Evolutionary conservation across 1,284 basidiomycete genomes (phyloP).

Genomic region (Rugosomyces carneus): DNA sequence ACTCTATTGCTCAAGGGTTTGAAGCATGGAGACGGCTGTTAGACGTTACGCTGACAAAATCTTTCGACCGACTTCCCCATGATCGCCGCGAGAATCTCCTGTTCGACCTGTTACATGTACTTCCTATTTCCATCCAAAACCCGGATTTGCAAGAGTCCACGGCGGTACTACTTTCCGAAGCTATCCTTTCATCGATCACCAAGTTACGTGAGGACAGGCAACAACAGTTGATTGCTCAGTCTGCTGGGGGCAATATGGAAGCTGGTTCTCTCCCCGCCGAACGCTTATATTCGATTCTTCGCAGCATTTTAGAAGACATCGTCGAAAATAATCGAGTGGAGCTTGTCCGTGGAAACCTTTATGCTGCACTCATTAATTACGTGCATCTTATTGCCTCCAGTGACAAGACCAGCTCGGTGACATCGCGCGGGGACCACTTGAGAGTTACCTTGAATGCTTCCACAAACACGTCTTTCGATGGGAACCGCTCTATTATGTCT

Average conservation of each 20-base stretch:
- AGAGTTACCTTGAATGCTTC: slow-evolving; percentile 34
- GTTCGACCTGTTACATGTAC: slow-evolving; percentile 79
- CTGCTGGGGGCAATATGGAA: slow-evolving; percentile 54
- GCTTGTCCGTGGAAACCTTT: slow-evolving; percentile 94
- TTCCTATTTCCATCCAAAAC: slow-evolving; percentile 57
- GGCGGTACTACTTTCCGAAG: slow-evolving; percentile 77
- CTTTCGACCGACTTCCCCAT: slow-evolving; percentile 75
- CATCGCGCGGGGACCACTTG: slow-evolving; percentile 17
- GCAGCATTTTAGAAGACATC: slow-evolving; percentile 72
- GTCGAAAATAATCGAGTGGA: slow-evolving; percentile 78
- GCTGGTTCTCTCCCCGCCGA: slow-evolving; percentile 74
- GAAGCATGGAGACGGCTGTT: slow-evolving; percentile 80
- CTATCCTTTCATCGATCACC: slow-evolving; percentile 76
- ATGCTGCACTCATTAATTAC: slow-evolving; percentile 86
- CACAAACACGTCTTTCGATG: slow-evolving; percentile 30
- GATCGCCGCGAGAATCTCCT: slow-evolving; percentile 81
- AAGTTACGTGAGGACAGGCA: slow-evolving; percentile 76
- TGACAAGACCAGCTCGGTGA: slow-evolving; percentile 16
- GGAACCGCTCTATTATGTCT: slow-evolving; percentile 29
- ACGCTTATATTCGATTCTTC: slow-evolving; percentile 71
- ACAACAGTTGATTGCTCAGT: slow-evolving; percentile 59
- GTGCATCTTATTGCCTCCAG: slow-evolving; percentile 57
- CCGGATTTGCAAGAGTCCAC: slow-evolving; percentile 65
- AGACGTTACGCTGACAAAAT: slow-evolving; percentile 78
- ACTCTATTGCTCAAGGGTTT: slow-evolving; percentile 67